Percentiles rank a stretch among this genome's conserved stretches.
These are phyloP conservation scores for Lactuca saligna DNA, from an alignment of 129 eudicot genomes.

Conservation along the genomic window DNA sequence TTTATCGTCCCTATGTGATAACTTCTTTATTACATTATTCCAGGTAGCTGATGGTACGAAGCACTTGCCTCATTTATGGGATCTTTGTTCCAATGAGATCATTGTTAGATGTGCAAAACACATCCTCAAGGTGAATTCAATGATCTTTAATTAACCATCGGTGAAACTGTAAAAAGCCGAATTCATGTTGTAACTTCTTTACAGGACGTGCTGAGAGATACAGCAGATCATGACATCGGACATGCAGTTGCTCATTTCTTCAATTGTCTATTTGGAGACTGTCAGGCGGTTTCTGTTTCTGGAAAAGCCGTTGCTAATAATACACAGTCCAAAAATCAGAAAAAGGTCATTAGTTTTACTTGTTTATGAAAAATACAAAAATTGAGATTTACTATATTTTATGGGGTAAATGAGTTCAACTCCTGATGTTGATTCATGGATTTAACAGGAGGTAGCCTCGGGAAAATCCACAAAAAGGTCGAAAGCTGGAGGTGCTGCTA, in stretches of 20 bases:
- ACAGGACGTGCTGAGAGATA: constrained; percentile 80
- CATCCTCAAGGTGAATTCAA: constrained; percentile 62
- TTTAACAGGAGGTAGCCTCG: constrained; percentile 55
- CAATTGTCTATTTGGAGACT: constrained; percentile 84
- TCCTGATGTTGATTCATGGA: neutral
- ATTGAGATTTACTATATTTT: neutral
- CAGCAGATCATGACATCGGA: constrained; percentile 92
- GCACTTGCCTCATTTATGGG: constrained; percentile 96
- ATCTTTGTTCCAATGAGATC: constrained; percentile 83
- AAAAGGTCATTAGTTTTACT: constrained; percentile 54
- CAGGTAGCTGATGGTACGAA: constrained; percentile 95
- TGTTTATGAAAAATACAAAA: neutral
- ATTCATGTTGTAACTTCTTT: neutral
- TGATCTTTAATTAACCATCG: neutral
- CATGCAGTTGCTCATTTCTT: constrained; percentile 72
- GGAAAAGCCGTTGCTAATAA: constrained; percentile 47
- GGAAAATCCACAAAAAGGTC: constrained; percentile 59
- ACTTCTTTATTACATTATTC: constrained; percentile 8
- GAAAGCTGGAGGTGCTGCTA: constrained; percentile 42
- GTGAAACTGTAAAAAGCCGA: too few relatives aligned
- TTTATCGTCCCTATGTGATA: neutral
- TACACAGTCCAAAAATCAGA: constrained; percentile 48
- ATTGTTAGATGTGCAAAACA: constrained; percentile 94
- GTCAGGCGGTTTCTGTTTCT: constrained; percentile 43
- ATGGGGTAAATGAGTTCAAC: neutral